phyloP scores from a whole-genome alignment of 345 rosid species.

The Ailanthus altissimus region DNA sequence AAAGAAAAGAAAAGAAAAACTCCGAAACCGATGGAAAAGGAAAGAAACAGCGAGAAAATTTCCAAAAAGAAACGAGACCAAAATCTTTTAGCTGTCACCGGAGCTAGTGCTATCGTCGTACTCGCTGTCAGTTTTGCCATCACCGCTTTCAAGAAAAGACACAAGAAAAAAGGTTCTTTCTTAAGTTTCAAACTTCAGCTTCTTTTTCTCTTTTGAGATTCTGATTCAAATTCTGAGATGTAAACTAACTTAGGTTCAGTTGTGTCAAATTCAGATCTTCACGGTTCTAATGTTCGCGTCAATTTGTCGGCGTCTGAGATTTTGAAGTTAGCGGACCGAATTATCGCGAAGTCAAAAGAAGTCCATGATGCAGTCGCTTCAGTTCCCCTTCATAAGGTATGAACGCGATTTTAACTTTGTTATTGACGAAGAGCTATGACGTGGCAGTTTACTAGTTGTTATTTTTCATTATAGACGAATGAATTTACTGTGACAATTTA shows the following conservation, averaged over 20 bases:
- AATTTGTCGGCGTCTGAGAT: conserved; percentile 73
- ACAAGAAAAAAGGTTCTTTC: conserved; percentile 55
- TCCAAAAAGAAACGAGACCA: conserved; percentile 42
- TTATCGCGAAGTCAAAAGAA: conserved; percentile 62
- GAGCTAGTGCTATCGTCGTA: conserved; percentile 69
- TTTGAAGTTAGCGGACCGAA: conserved; percentile 61
- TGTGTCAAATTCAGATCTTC: conserved; percentile 53
- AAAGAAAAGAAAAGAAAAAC: conserved; percentile 6
- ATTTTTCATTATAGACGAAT: background rate
- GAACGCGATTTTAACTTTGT: background rate
- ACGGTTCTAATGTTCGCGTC: conserved; percentile 60
- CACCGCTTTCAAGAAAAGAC: conserved; percentile 59
- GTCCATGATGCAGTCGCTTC: conserved; percentile 78
- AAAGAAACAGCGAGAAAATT: conserved; percentile 36
- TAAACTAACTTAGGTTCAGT: background rate
- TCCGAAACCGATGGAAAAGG: conserved; percentile 41
- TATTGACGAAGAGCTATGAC: background rate
- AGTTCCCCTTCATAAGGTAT: conserved; percentile 79
- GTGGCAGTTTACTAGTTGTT: background rate
- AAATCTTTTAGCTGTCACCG: conserved; percentile 60
- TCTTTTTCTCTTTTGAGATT: background rate
- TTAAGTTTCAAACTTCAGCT: background rate
- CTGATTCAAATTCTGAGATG: background rate
- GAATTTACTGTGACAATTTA: background rate
- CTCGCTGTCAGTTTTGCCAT: conserved; percentile 66